phyloP scores from a whole-genome alignment of 148 eudicot genomes.

The Arctostaphylos glauca region DNA sequence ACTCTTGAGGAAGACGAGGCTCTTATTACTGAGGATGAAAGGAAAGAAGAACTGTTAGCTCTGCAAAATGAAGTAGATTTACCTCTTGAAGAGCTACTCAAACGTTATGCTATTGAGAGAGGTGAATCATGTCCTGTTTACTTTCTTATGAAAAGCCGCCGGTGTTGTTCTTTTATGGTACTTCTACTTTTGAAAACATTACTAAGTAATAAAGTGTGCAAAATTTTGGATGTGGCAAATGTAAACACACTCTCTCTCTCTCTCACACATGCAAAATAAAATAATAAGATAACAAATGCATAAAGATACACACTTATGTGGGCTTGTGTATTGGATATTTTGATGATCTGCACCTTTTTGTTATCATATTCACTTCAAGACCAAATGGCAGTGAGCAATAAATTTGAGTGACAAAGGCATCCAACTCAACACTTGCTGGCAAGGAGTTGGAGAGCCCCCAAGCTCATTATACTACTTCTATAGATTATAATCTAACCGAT shows the following conservation, averaged over 20 bases:
- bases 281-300: background rate
- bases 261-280: background rate
- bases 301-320: background rate
- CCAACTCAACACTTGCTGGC: background rate
- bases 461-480: background rate
- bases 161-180: background rate
- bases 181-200: background rate
- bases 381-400: background rate
- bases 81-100: slow-evolving; percentile 85
- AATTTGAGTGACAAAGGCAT: background rate
- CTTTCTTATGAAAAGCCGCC: background rate
- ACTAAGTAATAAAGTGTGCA: background rate
- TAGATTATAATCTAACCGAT: background rate
- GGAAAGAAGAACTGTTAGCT: slow-evolving; percentile 82
- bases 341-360: background rate
- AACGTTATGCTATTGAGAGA: slow-evolving; percentile 53
- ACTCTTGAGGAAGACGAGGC: slow-evolving; percentile 98
- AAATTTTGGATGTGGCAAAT: background rate
- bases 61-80: slow-evolving; percentile 76
- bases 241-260: background rate
- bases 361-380: slow-evolving; percentile 4
- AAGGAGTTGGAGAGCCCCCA: background rate
- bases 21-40: slow-evolving; percentile 77
- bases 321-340: background rate
- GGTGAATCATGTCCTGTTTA: slow-evolving; percentile 34